These are phyloP conservation scores for Malassezia equina DNA, from an alignment of 1,284 basidiomycete species.

Conservation along the genomic window DNA sequence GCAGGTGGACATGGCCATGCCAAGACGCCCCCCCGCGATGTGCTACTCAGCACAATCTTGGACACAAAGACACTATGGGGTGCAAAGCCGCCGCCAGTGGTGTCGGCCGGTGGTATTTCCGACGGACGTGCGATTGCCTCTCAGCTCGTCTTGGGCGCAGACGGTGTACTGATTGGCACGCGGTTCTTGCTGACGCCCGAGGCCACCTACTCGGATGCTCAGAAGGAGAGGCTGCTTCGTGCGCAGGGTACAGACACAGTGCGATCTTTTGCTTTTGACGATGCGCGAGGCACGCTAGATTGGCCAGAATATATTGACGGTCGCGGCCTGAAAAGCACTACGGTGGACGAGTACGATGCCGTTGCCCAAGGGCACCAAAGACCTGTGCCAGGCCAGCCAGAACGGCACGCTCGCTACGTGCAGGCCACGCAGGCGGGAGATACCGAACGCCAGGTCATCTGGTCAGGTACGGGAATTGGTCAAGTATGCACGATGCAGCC, in stretches of 20 bases:
- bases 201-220: constrained; percentile 27
- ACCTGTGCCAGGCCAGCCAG: constrained; percentile 13
- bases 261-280: constrained; percentile 40
- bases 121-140: constrained; percentile 29
- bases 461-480: constrained; percentile 43
- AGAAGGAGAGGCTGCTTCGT: constrained; percentile 31
- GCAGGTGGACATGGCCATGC: constrained; percentile 42
- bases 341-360: constrained; percentile 33
- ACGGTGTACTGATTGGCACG: constrained; percentile 41
- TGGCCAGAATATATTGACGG: constrained; percentile 44
- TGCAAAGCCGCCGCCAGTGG: constrained; percentile 17
- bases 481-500: constrained; percentile 25
- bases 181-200: constrained; percentile 41
- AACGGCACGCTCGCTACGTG: constrained; percentile 31
- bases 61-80: constrained; percentile 15
- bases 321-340: constrained; percentile 30
- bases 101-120: constrained; percentile 38
- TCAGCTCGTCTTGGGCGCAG: constrained; percentile 32
- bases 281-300: constrained; percentile 36
- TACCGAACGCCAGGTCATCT: constrained; percentile 32
- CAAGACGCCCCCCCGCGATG: constrained; percentile 29
- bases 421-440: constrained; percentile 29
- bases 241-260: constrained; percentile 24
- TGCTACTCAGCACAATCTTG: constrained; percentile 19
- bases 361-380: constrained; percentile 18